Conservation (phyloP, 495 filamentous ascomycete genomes). For the Cairneyella variabilis region DNA sequence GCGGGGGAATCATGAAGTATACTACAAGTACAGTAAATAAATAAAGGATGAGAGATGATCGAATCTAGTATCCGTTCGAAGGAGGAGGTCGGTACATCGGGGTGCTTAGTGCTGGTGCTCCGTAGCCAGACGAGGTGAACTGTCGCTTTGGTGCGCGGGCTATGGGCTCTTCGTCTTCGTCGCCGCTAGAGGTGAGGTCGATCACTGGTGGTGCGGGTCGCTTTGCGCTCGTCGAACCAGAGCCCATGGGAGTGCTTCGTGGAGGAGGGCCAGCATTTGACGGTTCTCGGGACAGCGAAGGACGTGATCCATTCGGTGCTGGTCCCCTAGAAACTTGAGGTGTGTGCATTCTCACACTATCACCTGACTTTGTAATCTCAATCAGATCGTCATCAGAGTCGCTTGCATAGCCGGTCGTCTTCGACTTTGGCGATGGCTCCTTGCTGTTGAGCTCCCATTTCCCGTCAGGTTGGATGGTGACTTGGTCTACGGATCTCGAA, state of each 20-base stretch:
- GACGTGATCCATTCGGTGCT: neutral
- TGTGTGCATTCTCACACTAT: constrained; percentile 30
- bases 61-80: no score
- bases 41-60: no score
- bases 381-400: constrained; percentile 60
- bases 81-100: no score
- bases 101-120: no score
- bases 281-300: constrained; percentile 48
- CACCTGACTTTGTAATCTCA: constrained; percentile 54
- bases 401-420: constrained; percentile 26
- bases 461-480: constrained; percentile 85
- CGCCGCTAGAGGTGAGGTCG: constrained; percentile 73
- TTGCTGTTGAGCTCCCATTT: constrained; percentile 57
- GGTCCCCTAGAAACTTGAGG: constrained; percentile 13
- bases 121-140: no score
- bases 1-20: no score
- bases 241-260: neutral
- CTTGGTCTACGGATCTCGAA: constrained; percentile 66
- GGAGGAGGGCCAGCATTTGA: no score
- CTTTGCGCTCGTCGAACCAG: constrained; percentile 16
- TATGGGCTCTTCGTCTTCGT: constrained; percentile 65
- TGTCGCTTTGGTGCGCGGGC: constrained; percentile 54
- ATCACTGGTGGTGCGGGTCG: constrained; percentile 54
- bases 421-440: constrained; percentile 19
- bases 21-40: no score